Evolutionary conservation across 257 asterid species (phyloP).

Genomic region (Solanum chiquidenum): DNA sequence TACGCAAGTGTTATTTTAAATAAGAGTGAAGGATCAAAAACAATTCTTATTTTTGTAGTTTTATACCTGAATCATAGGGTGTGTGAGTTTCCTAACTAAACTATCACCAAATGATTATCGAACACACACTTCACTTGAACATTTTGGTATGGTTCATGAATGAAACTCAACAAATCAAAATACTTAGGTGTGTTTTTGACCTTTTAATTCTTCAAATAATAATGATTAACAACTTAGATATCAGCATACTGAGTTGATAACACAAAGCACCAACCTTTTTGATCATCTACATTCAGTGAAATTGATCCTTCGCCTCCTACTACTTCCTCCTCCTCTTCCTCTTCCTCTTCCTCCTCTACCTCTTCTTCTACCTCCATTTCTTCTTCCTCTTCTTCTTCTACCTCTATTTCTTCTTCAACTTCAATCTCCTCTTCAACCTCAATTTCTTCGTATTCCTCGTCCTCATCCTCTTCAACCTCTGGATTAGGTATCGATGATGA

Average conservation of each 20-base stretch:
- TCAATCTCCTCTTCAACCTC: not conserved
- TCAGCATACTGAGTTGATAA: not conserved
- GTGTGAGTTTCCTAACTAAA: not conserved
- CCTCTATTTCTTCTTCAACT: not conserved
- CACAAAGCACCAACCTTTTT: not conserved
- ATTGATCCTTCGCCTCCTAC: not conserved
- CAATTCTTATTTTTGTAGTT: not conserved
- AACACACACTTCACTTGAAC: not conserved
- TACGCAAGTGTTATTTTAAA: not conserved
- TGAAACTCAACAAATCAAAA: not conserved
- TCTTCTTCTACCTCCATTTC: not conserved
- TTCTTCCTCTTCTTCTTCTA: not conserved
- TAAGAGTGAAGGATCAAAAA: not conserved
- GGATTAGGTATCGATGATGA: not conserved
- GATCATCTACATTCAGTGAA: not conserved
- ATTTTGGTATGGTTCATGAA: not conserved
- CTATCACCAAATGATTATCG: not conserved
- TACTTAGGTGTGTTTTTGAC: not conserved
- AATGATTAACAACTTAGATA: not conserved
- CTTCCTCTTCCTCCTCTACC: not conserved
- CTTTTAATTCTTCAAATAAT: not conserved
- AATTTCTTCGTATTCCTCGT: not conserved
- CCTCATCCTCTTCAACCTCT: constrained; percentile 9
- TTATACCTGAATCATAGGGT: not conserved
- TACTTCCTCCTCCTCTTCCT: not conserved